Evolutionary conservation across 1,139 yeast species (phyloP), one percentile per base, ranked within the genome.

Genomic region (Torulaspora globosa): DNA sequence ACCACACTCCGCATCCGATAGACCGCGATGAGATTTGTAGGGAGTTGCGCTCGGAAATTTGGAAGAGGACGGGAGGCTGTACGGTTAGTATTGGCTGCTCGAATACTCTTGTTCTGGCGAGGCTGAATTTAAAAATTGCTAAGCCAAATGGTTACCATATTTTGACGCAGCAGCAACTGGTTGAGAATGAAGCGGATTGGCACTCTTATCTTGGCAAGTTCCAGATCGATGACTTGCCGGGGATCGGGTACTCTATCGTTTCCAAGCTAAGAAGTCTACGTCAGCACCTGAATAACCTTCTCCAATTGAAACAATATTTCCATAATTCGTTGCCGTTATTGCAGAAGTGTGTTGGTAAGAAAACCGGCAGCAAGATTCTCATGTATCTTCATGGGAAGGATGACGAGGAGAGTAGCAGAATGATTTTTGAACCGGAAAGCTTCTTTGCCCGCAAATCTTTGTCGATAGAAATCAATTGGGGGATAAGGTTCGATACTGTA

Each of bases 381-480:
- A 38, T 50, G 3, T 55, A 53, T 5, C 39, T 63, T 1, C 66
- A 82, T 18, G 97, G 97, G 0, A 66, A 74, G 5, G 97, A 90
- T 64, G 68, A 72, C 36, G 47, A 70, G 43, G 68, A 65, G 44
- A 49, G 57, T 23, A 29, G 70, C 56, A 36, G 51, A 33, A 58
- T 68, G 30, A 39, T 68, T 4, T 52, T 49, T 30, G 60, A 67
- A 27, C 75, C 82, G 30, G 52, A 65, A 3, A 69, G 70, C 72
- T 19, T 75, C 68, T 53, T 72, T 68, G 39, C 70, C 75, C 73
- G 95, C 27, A 88, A 87, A 56, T 78, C 95, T 0, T 76, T 92
- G 0, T 88, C 96, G 0, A 87, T 88, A 9, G 97, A 92, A 63
- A 84, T 92, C 28, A 87, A 89, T 52, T 92, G 88, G 82, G 97